Base-by-base conservation (phyloP, 768 basidiomycete genomes). In the Hericium erinaceus region DNA sequence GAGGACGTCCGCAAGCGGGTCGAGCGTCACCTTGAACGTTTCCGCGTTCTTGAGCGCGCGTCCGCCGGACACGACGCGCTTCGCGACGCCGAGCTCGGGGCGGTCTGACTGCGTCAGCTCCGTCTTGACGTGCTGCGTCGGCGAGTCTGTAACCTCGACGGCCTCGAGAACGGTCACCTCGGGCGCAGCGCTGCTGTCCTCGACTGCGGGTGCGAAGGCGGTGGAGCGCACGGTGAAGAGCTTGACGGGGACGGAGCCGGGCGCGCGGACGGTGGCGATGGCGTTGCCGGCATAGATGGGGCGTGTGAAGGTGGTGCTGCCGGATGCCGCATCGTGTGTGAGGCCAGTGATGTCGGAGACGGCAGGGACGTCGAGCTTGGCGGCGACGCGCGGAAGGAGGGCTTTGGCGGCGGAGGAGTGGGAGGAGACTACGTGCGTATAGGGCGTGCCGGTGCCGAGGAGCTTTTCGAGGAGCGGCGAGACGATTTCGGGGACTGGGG, bases 241-340 rank as follows among this genome's bases (percentile, higher is more conserved):
- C 70, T 98, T 98, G 74, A 94, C 72, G 33, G 81, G 79, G 65
- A 97, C 79, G 54, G 80, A 80, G n/a, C 82, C 80, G 0, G 84
- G 75, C 0, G 89, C 89, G 58, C 85, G 84, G 63, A 99, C 86
- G 46, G 94, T 95, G 24, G 94, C 81, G 57, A 98, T 92, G 48
- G 97, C 97, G 67, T 98, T 98, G 52, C 97, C 97, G 22, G 97
- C 97, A 65, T 99, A 98, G 65, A 98, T 97, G 26, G 92, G 93
- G 24, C 95, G 89, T 4, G 89, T 85, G 70, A 95, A 98, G 1
- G 84, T 91, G 40, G 92, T 92, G 64, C 77, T 80, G 62, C 87
- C 85, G 38, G 83, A 82, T 3, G 84, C 70, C 28, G 72, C 56
- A 65, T 92, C 87, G 68, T 92, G 84, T 41, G 84, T 78, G 61